These are phyloP conservation scores for Cymbopogon flexuosus DNA, from an alignment of 202 grass and related monocot genomes.

Conservation along the genomic window DNA sequence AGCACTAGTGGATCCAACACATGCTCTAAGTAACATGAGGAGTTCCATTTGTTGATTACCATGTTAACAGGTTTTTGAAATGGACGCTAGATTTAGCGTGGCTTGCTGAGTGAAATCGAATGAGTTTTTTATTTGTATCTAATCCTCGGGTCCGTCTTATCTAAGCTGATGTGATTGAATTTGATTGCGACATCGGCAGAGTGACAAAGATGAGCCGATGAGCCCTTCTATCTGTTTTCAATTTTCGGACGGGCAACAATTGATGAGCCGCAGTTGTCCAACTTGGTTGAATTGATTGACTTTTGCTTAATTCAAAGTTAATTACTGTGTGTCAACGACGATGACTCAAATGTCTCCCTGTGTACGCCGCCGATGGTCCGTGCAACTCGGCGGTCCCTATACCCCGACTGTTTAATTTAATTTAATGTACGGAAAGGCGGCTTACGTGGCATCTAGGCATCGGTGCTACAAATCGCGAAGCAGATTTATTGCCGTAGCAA, in stretches of 20 bases:
- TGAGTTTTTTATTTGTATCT: no score
- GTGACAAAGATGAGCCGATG: background rate
- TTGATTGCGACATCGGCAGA: background rate
- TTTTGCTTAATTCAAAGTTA: background rate
- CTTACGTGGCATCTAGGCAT: background rate
- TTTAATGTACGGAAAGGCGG: no score
- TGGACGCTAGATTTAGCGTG: no score
- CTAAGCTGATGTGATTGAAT: background rate
- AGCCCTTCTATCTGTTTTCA: background rate
- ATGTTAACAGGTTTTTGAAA: no score
- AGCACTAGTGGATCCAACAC: no score
- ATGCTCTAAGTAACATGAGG: no score
- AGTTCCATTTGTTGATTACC: no score
- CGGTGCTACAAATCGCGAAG: background rate
- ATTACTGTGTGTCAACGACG: background rate
- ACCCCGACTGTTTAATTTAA: no score
- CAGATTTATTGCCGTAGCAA: background rate
- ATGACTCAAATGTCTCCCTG: background rate
- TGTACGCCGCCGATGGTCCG: no score
- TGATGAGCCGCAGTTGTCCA: no score
- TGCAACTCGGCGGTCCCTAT: no score
- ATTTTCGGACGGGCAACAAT: background rate
- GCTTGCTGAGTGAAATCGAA: no score
- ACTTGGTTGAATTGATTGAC: background rate
- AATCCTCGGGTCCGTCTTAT: background rate